phyloP scores from a whole-genome alignment of 1,139 yeast genomes.

The Protomyces inundatus region DNA sequence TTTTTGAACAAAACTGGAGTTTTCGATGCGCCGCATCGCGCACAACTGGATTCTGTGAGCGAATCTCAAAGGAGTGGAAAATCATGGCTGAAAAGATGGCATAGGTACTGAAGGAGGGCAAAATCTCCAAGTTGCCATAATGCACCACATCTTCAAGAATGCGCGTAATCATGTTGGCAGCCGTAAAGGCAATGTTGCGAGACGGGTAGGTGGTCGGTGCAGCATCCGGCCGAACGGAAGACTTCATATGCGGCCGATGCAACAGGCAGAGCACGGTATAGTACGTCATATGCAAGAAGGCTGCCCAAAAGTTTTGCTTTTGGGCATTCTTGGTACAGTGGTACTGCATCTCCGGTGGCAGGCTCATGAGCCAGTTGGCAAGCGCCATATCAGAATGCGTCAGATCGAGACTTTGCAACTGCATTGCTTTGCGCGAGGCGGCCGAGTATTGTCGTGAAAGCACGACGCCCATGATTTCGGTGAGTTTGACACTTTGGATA shows the following conservation, averaged over 20 bases:
- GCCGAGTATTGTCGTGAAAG: constrained; percentile 68
- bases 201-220: constrained; percentile 59
- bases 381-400: constrained; percentile 73
- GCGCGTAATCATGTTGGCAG: constrained; percentile 72
- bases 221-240: constrained; percentile 35
- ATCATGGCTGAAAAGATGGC: constrained; percentile 62
- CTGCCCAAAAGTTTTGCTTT: constrained; percentile 53
- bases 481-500: constrained; percentile 61
- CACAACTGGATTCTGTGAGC: constrained; percentile 53
- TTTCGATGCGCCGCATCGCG: constrained; percentile 59
- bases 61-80: constrained; percentile 70
- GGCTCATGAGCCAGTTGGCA: constrained; percentile 70
- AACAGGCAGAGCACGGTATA: constrained; percentile 66
- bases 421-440: constrained; percentile 54
- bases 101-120: constrained; percentile 54
- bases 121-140: constrained; percentile 49
- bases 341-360: constrained; percentile 63
- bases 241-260: constrained; percentile 60
- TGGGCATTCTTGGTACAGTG: constrained; percentile 50
- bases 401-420: constrained; percentile 48
- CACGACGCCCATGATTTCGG: constrained; percentile 69
- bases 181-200: constrained; percentile 81
- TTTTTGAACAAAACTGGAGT: constrained; percentile 49
- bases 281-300: constrained; percentile 64
- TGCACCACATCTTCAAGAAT: constrained; percentile 57